Conservation (phyloP, 257 asterid species). For the Plantago elongata region DNA sequence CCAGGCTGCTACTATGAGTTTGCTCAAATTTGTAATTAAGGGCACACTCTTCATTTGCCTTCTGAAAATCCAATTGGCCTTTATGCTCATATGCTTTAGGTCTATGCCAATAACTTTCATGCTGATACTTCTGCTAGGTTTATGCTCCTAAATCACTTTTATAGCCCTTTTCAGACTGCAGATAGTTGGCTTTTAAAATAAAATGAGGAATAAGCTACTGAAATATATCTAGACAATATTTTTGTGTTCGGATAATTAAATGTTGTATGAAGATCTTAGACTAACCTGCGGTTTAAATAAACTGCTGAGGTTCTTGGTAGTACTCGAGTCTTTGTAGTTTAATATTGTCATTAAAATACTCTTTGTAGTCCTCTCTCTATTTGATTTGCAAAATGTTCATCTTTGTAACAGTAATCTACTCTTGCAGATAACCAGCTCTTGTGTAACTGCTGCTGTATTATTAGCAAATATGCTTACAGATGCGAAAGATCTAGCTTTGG, state of each 20-base stretch:
- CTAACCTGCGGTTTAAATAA: neutral
- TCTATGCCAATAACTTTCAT: neutral
- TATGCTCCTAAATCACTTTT: too few species aligned
- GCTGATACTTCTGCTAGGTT: too few species aligned
- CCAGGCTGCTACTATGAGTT: neutral
- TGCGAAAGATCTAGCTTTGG: slow-evolving; percentile 44
- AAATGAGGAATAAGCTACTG: too few species aligned
- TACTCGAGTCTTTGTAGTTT: neutral
- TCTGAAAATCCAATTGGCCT: neutral
- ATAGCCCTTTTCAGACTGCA: too few species aligned
- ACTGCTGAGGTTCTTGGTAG: neutral
- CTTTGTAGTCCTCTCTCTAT: slow-evolving; percentile 5
- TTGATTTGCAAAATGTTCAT: neutral
- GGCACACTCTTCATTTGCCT: neutral
- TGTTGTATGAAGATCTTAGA: too few species aligned
- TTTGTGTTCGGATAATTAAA: too few species aligned
- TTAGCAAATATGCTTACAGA: slow-evolving; percentile 72
- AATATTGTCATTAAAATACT: neutral
- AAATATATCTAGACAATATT: too few species aligned
- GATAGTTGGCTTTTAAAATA: too few species aligned
- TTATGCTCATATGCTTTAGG: neutral
- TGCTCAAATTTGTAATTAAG: neutral
- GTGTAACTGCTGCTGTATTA: slow-evolving; percentile 73
- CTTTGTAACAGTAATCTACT: slow-evolving; percentile 14
- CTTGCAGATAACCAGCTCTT: slow-evolving; percentile 69